Percentiles rank a stretch among this genome's conserved stretches.
phyloP scores from a whole-genome alignment of 345 rosid genomes.

The Jatropha curcas region DNA sequence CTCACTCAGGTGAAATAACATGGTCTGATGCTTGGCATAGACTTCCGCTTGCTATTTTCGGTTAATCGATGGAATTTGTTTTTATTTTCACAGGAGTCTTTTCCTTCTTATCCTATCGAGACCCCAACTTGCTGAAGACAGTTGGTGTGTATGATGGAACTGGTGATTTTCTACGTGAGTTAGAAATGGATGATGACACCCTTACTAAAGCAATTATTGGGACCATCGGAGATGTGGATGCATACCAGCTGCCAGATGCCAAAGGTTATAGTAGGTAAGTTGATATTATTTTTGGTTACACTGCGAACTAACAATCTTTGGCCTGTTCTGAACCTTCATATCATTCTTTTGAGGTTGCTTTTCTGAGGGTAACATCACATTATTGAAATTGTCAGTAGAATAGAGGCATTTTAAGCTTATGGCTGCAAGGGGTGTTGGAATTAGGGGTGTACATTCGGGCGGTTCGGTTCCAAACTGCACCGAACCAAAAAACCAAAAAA shows the following conservation, averaged over 20 bases:
- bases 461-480: too few species aligned
- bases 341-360: background rate
- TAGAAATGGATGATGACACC: slow-evolving; percentile 82
- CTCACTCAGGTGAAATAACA: slow-evolving; percentile 68
- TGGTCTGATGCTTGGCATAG: background rate
- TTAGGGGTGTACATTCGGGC: too few species aligned
- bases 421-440: background rate
- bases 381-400: background rate
- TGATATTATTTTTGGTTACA: background rate
- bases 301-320: background rate
- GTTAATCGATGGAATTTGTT: slow-evolving; percentile 17
- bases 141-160: slow-evolving; percentile 86
- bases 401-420: background rate
- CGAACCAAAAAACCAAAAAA: too few species aligned
- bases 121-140: slow-evolving; percentile 89
- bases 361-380: background rate
- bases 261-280: slow-evolving; percentile 95
- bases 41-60: slow-evolving; percentile 1
- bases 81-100: slow-evolving; percentile 55
- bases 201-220: slow-evolving; percentile 94
- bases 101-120: slow-evolving; percentile 85
- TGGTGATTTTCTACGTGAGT: slow-evolving; percentile 72
- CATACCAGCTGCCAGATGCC: slow-evolving; percentile 97
- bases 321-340: background rate
- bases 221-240: slow-evolving; percentile 90